phyloP scores from a whole-genome alignment of 2,329 filamentous ascomycete species.

The Coniochaeta pulveracea region DNA sequence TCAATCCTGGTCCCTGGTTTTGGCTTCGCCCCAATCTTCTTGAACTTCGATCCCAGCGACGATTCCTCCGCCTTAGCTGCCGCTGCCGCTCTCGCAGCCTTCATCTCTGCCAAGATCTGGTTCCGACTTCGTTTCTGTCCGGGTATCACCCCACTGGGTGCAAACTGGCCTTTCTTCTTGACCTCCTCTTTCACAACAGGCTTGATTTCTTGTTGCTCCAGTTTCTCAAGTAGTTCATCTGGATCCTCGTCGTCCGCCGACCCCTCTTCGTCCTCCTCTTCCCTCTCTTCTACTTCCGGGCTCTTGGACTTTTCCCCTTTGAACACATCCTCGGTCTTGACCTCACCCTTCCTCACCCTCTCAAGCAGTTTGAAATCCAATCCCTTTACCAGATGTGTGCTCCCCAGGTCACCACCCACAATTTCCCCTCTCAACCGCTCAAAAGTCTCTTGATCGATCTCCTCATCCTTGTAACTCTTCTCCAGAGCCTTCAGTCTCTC shows the following conservation, averaged over 20 bases:
- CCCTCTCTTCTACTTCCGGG: slow-evolving; percentile 25
- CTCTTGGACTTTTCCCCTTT: slow-evolving; percentile 19
- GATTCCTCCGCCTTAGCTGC: slow-evolving; percentile 38
- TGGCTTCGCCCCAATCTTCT: slow-evolving; percentile 48
- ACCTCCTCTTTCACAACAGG: slow-evolving; percentile 37
- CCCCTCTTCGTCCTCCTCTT: slow-evolving; percentile 36
- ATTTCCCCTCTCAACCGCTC: slow-evolving; percentile 65
- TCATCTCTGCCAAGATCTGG: slow-evolving; percentile 57
- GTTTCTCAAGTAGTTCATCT: slow-evolving; percentile 55
- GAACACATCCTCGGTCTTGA: slow-evolving; percentile 60
- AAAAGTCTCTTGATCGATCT: slow-evolving; percentile 74
- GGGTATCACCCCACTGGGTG: slow-evolving; percentile 32
- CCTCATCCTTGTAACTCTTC: slow-evolving; percentile 67
- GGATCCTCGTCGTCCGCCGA: slow-evolving; percentile 31
- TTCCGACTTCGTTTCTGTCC: slow-evolving; percentile 53
- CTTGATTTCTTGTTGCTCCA: slow-evolving; percentile 43
- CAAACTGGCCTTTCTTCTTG: slow-evolving; percentile 51
- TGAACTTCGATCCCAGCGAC: slow-evolving; percentile 47
- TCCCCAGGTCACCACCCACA: slow-evolving; percentile 67
- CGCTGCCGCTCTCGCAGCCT: slow-evolving; percentile 48
- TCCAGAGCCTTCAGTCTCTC: slow-evolving; percentile 68
- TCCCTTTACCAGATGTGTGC: slow-evolving; percentile 84
- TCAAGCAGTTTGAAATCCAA: slow-evolving; percentile 75
- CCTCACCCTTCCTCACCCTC: slow-evolving; percentile 53
- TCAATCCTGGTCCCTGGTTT: slow-evolving; percentile 47